Evolutionary conservation across 495 filamentous ascomycete genomes (phyloP).

Genomic region (Platismatia glauca): DNA sequence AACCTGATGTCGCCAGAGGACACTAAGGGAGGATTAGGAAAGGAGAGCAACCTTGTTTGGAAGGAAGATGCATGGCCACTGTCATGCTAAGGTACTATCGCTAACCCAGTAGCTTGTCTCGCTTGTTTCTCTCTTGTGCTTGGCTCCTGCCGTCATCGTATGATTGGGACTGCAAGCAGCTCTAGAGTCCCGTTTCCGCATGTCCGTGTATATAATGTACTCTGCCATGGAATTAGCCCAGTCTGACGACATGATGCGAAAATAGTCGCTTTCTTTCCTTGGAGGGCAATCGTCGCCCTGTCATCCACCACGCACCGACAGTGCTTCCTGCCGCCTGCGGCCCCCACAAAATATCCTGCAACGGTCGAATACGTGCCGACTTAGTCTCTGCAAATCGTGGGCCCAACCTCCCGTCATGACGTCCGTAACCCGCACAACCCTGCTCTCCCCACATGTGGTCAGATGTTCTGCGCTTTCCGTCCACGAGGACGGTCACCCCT

Average conservation of each 20-base stretch:
- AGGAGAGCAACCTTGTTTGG: too few relatives aligned
- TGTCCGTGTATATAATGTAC: too few relatives aligned
- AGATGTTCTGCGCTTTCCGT: background rate
- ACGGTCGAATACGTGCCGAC: background rate
- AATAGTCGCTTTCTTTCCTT: background rate
- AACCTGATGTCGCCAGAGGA: too few relatives aligned
- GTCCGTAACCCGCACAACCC: background rate
- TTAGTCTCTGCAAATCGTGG: background rate
- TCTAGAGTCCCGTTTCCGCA: too few relatives aligned
- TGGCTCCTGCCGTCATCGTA: background rate
- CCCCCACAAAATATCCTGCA: background rate
- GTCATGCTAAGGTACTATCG: too few relatives aligned
- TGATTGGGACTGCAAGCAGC: too few relatives aligned
- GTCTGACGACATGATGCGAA: too few relatives aligned
- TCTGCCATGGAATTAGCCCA: too few relatives aligned
- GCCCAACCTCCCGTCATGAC: background rate
- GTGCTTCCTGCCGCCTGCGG: background rate
- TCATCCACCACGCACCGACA: background rate
- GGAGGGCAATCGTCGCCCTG: background rate
- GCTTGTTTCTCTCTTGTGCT: background rate
- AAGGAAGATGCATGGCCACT: too few relatives aligned
- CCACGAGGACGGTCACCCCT: background rate
- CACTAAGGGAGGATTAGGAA: too few relatives aligned
- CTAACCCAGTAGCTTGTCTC: background rate
- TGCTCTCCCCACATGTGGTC: background rate